These are phyloP conservation scores for Prunus mongolica DNA, from an alignment of 306 rosid species.

Conservation along the genomic window DNA sequence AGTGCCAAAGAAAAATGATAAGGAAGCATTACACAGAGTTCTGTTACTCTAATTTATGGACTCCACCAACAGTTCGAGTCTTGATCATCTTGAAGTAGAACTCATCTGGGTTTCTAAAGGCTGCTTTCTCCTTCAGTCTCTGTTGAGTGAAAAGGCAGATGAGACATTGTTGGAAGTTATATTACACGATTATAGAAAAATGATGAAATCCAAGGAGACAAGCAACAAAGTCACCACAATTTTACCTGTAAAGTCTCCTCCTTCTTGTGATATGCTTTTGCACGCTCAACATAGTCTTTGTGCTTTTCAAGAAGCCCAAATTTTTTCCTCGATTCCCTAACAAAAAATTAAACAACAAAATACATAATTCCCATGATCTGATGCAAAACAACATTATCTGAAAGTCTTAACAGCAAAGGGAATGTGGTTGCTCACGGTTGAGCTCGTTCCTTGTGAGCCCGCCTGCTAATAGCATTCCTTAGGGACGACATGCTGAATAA, in stretches of 20 bases:
- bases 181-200: background rate
- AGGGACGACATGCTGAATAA: slow-evolving; percentile 60
- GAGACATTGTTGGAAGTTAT: background rate
- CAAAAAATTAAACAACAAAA: background rate
- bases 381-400: background rate
- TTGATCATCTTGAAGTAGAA: slow-evolving; percentile 75
- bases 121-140: slow-evolving; percentile 78
- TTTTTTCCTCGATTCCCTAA: slow-evolving; percentile 58
- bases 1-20: background rate
- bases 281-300: slow-evolving; percentile 83
- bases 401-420: background rate
- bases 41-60: slow-evolving; percentile 56
- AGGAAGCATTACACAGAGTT: background rate
- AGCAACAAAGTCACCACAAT: background rate
- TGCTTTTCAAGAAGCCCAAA: slow-evolving; percentile 85
- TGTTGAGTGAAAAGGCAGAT: slow-evolving; percentile 24
- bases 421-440: slow-evolving; percentile 55
- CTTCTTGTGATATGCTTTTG: slow-evolving; percentile 62
- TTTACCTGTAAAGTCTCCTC: slow-evolving; percentile 62
- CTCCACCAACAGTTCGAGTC: slow-evolving; percentile 55
- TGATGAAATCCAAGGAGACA: background rate
- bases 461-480: slow-evolving; percentile 58
- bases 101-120: slow-evolving; percentile 68
- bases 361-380: background rate
- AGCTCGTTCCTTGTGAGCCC: slow-evolving; percentile 78